phyloP scores from a whole-genome alignment of 1,284 basidiomycete genomes.

The Cystobasidium sp. region DNA sequence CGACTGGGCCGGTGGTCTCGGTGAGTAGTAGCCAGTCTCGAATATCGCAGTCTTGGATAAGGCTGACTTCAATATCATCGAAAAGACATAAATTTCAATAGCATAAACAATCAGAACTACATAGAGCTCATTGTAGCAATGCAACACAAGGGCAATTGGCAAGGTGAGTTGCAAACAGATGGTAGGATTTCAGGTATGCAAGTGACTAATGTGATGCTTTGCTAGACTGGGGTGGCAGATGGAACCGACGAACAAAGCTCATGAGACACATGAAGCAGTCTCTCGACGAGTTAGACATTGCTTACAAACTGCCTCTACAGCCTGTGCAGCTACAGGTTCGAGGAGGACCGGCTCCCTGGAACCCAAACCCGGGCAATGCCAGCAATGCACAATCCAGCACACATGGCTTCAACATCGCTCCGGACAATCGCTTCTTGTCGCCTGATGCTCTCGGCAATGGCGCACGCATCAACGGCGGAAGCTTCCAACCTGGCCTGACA shows the following conservation, averaged over 20 bases:
- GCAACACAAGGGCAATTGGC: slow-evolving; percentile 66
- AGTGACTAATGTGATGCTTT: no score
- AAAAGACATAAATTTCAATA: slow-evolving; percentile 55
- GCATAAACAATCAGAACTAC: slow-evolving; percentile 54
- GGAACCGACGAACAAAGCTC: slow-evolving; percentile 68
- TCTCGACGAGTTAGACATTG: slow-evolving; percentile 72
- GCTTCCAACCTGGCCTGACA: slow-evolving; percentile 17
- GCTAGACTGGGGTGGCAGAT: slow-evolving; percentile 40
- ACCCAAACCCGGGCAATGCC: neutral
- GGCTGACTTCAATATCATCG: neutral
- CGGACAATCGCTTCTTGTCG: slow-evolving; percentile 24
- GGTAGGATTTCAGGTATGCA: neutral
- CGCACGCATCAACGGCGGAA: slow-evolving; percentile 21
- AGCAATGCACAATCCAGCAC: neutral
- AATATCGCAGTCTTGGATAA: neutral
- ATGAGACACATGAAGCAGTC: slow-evolving; percentile 72
- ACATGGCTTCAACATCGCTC: neutral
- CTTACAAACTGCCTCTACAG: slow-evolving; percentile 72
- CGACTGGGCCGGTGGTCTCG: slow-evolving; percentile 66
- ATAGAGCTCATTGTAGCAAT: slow-evolving; percentile 65
- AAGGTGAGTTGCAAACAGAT: neutral
- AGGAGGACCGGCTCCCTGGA: slow-evolving; percentile 28
- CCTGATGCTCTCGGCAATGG: slow-evolving; percentile 42
- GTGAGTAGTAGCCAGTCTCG: neutral
- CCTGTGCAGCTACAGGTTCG: slow-evolving; percentile 64